Conservation (phyloP, 2,329 filamentous ascomycete genomes). For the Verticillium isaacii region DNA sequence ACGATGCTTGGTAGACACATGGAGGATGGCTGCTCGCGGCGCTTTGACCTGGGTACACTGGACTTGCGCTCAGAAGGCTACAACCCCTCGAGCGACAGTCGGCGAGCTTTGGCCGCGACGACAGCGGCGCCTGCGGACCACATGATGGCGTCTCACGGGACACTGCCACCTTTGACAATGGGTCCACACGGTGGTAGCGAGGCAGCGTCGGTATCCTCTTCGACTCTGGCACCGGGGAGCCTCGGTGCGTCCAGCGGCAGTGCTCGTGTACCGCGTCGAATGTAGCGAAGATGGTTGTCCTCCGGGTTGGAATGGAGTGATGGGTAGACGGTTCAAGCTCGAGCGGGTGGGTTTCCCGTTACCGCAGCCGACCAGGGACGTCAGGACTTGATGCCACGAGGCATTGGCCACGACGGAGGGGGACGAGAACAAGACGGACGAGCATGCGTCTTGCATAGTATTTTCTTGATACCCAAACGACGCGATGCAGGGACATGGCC, state of each 20-base stretch:
- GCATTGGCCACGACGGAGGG: not conserved
- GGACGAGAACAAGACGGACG: no score
- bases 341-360: not conserved
- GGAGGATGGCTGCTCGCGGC: conserved; percentile 69
- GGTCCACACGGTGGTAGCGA: not conserved
- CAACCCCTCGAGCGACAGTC: not conserved
- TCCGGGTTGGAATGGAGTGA: not conserved
- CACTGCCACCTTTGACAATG: not conserved
- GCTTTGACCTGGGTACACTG: conserved; percentile 53
- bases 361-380: not conserved
- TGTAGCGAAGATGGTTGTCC: not conserved
- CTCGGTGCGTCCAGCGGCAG: not conserved
- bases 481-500: not conserved
- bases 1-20: conserved; percentile 55
- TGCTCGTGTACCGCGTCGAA: not conserved
- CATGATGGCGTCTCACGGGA: not conserved
- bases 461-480: not conserved
- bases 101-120: not conserved
- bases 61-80: conserved; percentile 28
- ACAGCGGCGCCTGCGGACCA: not conserved
- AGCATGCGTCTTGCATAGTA: not conserved
- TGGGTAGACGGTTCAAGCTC: not conserved
- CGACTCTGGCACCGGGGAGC: not conserved
- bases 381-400: not conserved
- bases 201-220: not conserved